phyloP scores from a whole-genome alignment of 108 stramenopile species.

The Discostella pseudostelligera region DNA sequence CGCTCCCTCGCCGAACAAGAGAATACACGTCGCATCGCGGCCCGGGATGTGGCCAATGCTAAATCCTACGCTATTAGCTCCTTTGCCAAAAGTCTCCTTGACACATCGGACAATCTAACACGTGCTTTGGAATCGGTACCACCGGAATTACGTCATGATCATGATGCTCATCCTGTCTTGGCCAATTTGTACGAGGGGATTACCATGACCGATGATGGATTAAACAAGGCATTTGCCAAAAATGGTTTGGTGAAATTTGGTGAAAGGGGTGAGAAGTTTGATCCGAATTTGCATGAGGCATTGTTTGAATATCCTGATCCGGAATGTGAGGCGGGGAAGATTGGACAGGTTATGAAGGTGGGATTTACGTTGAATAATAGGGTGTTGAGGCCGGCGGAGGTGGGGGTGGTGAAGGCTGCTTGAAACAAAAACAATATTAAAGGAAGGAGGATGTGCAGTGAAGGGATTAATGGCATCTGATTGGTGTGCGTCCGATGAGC shows the following conservation, averaged over 20 bases:
- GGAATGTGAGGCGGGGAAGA: constrained; percentile 57
- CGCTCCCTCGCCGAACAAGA: constrained; percentile 95
- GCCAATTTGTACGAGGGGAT: constrained; percentile 85
- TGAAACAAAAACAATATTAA: no score
- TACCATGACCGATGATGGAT: constrained; percentile 85
- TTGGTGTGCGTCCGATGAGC: no score
- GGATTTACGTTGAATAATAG: constrained; percentile 94
- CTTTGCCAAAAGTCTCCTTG: constrained; percentile 87
- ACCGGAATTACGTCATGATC: constrained; percentile 49
- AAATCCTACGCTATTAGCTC: constrained; percentile 80
- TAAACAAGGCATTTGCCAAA: constrained; percentile 81
- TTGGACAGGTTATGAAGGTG: constrained; percentile 94
- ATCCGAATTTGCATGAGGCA: constrained; percentile 95
- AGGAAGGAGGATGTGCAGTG: not conserved
- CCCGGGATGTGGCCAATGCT: constrained; percentile 85
- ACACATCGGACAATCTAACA: constrained; percentile 90
- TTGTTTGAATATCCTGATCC: constrained; percentile 89
- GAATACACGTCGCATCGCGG: constrained; percentile 93
- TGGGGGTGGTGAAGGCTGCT: constrained; percentile 84
- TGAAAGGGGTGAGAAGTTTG: constrained; percentile 87
- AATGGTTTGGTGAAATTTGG: constrained; percentile 89
- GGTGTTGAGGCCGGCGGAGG: constrained; percentile 95
- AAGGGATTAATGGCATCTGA: not conserved
- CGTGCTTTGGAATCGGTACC: constrained; percentile 83
- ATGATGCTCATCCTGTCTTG: constrained; percentile 51